Evolutionary conservation across 352 stramenopile species (phyloP), one percentile per base, ranked within the genome.

Genomic region (Globisporangium radiosum): DNA sequence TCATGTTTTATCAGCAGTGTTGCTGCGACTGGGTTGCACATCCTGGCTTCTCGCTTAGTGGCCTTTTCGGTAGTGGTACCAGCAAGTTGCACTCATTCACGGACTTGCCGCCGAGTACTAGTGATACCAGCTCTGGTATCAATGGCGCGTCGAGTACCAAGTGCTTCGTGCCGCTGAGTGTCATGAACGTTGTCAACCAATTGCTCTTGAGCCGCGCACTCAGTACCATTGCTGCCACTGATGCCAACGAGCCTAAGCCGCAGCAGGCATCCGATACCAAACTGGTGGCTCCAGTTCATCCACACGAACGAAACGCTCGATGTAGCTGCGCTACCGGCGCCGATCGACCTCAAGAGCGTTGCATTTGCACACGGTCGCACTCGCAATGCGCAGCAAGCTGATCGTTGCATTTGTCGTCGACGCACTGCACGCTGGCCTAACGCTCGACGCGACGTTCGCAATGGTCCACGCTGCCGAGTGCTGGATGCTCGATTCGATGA

Each of bases 121-220:
- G 17, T 19, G 17, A 0, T 19, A 19, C 17, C 17, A 19, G 17
- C 17, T 19, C 17, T 19, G 17, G 17, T 19, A 19, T 19, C 17
- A 47, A 37, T 10, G 56, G 38, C 2, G 19, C 56, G 10, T 33
- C 38, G 10, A 42, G 37, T n/a, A 33, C 65, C 52, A 72, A 74
- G 62, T 63, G 69, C 38, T 50, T 75, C 36, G 59, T 76, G 42
- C 39, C 66, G 1, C 59, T 65, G 19, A 60, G 65, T 42, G 64
- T 76, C 49, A 66, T 80, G 64, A 58, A 75, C 15, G 47, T 80
- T 51, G 65, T 83, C 5, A 68, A 83, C 57, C 66, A 78, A 54
- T 48, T 83, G 9, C 64, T 83, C 17, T 55, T 50, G 8, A 69
- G 56, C 39, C 62, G 66, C 4, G 47, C 62, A 4, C 17, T 53